A percentile compares a stretch with the other conserved stretches of the same genome.
Evolutionary conservation across 169 alveolate genomes (phyloP).

Genomic region (Eimeria tenella): DNA sequence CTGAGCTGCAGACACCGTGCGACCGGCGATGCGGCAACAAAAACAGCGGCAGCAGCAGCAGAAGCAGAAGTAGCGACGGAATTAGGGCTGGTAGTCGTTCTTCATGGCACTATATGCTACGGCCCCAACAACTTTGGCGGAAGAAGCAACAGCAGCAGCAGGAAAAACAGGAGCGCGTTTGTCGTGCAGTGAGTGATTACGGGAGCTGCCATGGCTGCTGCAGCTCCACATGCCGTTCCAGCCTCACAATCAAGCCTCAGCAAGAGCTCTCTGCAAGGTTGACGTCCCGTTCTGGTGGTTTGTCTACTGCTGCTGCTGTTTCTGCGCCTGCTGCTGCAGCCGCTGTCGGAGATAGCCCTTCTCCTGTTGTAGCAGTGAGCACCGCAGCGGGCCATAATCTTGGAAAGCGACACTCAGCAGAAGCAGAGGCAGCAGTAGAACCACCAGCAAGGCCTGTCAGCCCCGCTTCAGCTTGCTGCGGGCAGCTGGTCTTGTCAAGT

Average conservation of each 20-base stretch:
- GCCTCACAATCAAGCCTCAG: not conserved
- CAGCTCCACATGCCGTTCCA: not conserved
- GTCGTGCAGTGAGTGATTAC: slow-evolving; percentile 18
- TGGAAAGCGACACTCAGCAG: slow-evolving; percentile 9
- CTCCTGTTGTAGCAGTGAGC: not conserved
- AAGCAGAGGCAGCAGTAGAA: slow-evolving; percentile 24
- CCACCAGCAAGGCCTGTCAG: slow-evolving; percentile 2
- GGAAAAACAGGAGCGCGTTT: not conserved
- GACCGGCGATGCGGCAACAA: not conserved
- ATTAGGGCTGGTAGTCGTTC: not conserved
- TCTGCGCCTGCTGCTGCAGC: not conserved
- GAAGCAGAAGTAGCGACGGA: not conserved
- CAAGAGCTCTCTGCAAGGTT: not conserved
- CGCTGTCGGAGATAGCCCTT: slow-evolving; percentile 19
- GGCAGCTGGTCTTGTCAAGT: not conserved
- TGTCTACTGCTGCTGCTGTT: not conserved
- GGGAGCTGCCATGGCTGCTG: slow-evolving; percentile 2
- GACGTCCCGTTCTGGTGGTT: not conserved
- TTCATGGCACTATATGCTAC: not conserved
- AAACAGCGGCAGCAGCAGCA: slow-evolving; percentile 20
- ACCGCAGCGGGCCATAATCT: slow-evolving; percentile 5
- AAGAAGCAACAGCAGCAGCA: not conserved
- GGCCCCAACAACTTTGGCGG: not conserved
- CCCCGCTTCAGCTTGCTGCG: not conserved
- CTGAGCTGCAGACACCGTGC: not conserved